Conservation (phyloP, 2,329 filamentous ascomycete genomes). For the Fusarium sp. region DNA sequence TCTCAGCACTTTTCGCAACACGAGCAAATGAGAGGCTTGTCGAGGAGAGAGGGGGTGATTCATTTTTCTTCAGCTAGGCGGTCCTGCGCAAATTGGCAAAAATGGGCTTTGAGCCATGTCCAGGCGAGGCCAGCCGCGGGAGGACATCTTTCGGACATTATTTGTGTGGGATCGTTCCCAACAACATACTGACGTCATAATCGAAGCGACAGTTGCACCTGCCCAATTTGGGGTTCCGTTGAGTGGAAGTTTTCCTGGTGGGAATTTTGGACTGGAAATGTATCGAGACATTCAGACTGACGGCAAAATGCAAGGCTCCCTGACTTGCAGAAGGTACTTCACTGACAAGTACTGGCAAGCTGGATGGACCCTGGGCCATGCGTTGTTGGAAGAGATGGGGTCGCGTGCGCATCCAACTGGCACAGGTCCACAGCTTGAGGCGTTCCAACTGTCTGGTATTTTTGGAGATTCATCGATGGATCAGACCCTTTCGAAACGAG, state of each 20-base stretch:
- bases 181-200: slow-evolving; percentile 30
- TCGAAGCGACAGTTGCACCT: slow-evolving; percentile 16
- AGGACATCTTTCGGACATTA: background rate
- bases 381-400: slow-evolving; percentile 13
- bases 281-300: background rate
- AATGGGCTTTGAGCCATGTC: background rate
- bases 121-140: background rate
- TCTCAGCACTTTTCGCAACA: background rate
- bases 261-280: background rate
- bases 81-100: background rate
- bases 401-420: slow-evolving; percentile 3
- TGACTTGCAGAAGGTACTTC: background rate
- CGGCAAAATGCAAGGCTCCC: background rate
- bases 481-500: background rate
- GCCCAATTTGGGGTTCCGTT: slow-evolving; percentile 22
- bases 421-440: slow-evolving; percentile 14
- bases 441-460: slow-evolving; percentile 15
- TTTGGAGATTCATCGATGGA: slow-evolving; percentile 22
- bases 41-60: background rate
- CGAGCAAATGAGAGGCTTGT: background rate
- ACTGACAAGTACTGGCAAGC: background rate
- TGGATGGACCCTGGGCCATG: slow-evolving; percentile 6
- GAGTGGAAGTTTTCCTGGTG: background rate
- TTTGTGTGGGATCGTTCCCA: background rate
- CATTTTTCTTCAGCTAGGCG: background rate